Conservation (phyloP, 495 filamentous ascomycete species). For the Durotheca rogersii region DNA sequence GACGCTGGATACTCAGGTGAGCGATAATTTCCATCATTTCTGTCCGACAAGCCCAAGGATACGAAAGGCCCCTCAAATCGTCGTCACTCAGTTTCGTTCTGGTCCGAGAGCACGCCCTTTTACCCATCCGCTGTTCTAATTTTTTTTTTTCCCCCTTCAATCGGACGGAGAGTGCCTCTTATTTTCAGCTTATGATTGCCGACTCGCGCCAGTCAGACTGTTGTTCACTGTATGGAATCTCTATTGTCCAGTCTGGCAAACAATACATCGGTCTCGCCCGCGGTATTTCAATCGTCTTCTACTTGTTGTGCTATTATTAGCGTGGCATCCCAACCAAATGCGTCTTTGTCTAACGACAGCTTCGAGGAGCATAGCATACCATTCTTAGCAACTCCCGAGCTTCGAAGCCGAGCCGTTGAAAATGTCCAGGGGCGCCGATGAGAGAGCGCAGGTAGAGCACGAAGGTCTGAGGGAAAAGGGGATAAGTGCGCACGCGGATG, state of each 20-base stretch:
- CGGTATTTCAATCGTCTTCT: not conserved
- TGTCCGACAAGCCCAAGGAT: too few species aligned
- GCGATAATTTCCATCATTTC: slow-evolving; percentile 1
- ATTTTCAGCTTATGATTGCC: not conserved
- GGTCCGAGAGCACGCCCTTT: not conserved
- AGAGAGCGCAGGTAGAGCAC: slow-evolving; percentile 39
- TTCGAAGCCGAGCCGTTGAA: slow-evolving; percentile 16
- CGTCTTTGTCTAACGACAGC: slow-evolving; percentile 5
- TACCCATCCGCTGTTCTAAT: slow-evolving; percentile 8
- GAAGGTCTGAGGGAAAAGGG: slow-evolving; percentile 53
- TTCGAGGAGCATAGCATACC: slow-evolving; percentile 14
- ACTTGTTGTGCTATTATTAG: not conserved
- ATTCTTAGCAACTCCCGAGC: slow-evolving; percentile 12
- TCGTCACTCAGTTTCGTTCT: not conserved
- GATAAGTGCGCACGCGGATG: slow-evolving; percentile 43
- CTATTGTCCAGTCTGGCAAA: not conserved
- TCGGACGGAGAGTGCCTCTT: not conserved
- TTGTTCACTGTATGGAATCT: not conserved
- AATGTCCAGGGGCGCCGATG: slow-evolving; percentile 44
- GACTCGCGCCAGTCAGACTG: slow-evolving; percentile 6
- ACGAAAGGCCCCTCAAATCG: not conserved
- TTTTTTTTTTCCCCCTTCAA: too few species aligned
- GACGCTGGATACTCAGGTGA: slow-evolving; percentile 23
- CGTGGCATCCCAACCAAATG: too few species aligned
- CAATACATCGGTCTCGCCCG: not conserved